A percentile compares a stretch with the other conserved stretches of the same genome.
Conservation (phyloP, 441 rosid genomes). For the Pelargonium citronellum region DNA sequence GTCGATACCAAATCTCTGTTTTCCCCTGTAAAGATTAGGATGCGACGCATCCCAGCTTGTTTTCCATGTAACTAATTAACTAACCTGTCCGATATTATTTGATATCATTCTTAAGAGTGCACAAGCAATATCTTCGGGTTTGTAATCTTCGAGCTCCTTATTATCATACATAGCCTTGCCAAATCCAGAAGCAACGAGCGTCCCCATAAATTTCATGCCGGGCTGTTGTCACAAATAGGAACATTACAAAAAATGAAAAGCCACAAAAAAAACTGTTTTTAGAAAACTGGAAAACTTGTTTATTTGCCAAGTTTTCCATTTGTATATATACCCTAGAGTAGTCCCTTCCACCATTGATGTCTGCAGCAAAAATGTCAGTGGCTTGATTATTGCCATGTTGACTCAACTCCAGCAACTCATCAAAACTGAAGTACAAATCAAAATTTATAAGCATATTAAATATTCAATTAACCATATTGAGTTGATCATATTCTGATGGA, state of each 20-base stretch:
- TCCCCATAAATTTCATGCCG: slow-evolving; percentile 70
- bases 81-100: slow-evolving; percentile 97
- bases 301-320: too few species aligned
- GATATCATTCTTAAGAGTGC: slow-evolving; percentile 98
- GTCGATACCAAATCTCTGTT: too few species aligned
- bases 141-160: slow-evolving; percentile 83
- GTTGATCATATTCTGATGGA: not conserved
- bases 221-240: slow-evolving; percentile 43
- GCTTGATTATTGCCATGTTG: slow-evolving; percentile 92
- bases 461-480: too few species aligned
- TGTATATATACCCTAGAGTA: slow-evolving; percentile 61
- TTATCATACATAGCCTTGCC: slow-evolving; percentile 88
- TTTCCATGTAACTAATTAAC: slow-evolving; percentile 13
- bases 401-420: slow-evolving; percentile 92
- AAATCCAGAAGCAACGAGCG: slow-evolving; percentile 94
- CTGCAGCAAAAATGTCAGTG: slow-evolving; percentile 97
- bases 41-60: too few species aligned
- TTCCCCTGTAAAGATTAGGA: too few species aligned
- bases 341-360: slow-evolving; percentile 95
- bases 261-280: not conserved
- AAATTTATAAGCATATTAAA: not conserved
- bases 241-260: too few species aligned
- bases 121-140: slow-evolving; percentile 90
- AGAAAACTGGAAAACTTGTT: too few species aligned
- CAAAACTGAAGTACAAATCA: slow-evolving; percentile 52